Conservation (phyloP, 208 protist species). For the Trichomonas gallinae region DNA sequence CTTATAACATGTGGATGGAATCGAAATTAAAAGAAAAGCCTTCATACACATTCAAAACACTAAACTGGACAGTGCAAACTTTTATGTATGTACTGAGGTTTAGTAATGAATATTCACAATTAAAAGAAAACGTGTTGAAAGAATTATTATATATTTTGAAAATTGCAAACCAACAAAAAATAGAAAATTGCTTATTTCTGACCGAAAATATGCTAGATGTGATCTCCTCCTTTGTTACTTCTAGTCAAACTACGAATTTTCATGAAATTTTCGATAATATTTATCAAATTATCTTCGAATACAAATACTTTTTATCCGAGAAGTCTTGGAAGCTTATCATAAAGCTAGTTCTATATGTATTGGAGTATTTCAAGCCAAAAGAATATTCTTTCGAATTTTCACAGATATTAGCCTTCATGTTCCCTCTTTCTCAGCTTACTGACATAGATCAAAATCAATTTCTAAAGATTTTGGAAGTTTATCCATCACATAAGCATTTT, state of each 20-base stretch:
- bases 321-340: neutral
- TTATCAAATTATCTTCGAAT: neutral
- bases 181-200: neutral
- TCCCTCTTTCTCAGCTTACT: neutral
- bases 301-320: neutral
- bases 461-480: neutral
- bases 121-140: neutral
- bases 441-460: neutral
- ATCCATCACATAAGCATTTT: neutral
- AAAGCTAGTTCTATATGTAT: neutral
- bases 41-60: neutral
- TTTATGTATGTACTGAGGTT: neutral
- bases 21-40: neutral
- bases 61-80: neutral
- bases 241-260: neutral
- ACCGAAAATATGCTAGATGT: neutral
- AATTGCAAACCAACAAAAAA: neutral
- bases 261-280: neutral
- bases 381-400: neutral
- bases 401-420: neutral
- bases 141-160: neutral
- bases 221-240: neutral
- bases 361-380: neutral
- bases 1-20: neutral
- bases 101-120: neutral